Conservation (phyloP, 805 yeast species). For the Candida sithepensis region DNA sequence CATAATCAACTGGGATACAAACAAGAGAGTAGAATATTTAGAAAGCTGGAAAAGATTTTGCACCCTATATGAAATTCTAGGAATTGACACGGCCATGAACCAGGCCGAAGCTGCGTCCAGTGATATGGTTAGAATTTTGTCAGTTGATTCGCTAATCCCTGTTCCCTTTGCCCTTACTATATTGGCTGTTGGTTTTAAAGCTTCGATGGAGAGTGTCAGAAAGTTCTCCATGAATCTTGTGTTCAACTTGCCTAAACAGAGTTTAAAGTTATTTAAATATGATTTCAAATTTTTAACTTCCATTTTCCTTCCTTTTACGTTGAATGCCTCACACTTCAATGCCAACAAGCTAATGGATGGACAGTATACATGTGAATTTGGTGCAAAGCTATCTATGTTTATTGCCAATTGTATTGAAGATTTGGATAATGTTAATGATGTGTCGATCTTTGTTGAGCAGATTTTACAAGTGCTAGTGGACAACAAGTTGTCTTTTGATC, state of each 20-base stretch:
- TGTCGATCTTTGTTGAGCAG: constrained; percentile 21
- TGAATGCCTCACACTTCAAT: constrained; percentile 59
- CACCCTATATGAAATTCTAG: constrained; percentile 75
- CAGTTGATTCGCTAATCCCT: constrained; percentile 49
- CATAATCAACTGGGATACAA: constrained; percentile 43
- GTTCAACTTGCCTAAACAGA: constrained; percentile 44
- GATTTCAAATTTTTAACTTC: constrained; percentile 38
- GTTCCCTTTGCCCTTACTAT: constrained; percentile 71
- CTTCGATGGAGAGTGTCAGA: constrained; percentile 75
- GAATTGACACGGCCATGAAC: constrained; percentile 80
- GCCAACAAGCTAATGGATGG: constrained; percentile 35
- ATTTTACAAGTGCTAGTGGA: constrained; percentile 45
- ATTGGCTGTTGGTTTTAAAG: constrained; percentile 71
- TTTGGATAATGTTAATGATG: constrained; percentile 18
- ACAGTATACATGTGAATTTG: constrained; percentile 50
- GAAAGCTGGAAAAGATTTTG: constrained; percentile 68
- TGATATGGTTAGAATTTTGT: constrained; percentile 56
- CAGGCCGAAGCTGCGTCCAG: constrained; percentile 75
- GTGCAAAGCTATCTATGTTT: constrained; percentile 46
- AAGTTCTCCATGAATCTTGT: constrained; percentile 56
- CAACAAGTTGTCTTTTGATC: constrained; percentile 56
- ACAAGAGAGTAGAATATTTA: constrained; percentile 29
- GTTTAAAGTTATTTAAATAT: constrained; percentile 45
- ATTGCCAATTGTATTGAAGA: constrained; percentile 35
- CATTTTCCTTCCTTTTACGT: constrained; percentile 52